Conservation (phyloP, 805 yeast species). For the Peterozyma xylosa region DNA sequence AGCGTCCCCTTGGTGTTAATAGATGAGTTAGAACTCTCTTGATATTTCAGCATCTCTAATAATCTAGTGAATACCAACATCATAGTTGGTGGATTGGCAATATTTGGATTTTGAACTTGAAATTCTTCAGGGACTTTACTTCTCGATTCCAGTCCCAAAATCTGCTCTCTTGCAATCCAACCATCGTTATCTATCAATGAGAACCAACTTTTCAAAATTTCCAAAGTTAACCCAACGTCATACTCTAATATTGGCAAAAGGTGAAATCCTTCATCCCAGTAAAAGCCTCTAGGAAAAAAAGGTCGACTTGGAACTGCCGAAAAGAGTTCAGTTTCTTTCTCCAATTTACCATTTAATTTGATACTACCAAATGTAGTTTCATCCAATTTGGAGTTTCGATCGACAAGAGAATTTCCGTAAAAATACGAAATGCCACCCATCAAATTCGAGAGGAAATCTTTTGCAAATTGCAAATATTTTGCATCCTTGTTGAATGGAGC, state of each 20-base stretch:
- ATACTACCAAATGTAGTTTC: conserved; percentile 60
- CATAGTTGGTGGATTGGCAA: conserved; percentile 94
- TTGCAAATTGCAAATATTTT: conserved; percentile 51
- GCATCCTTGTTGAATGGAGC: conserved; percentile 42
- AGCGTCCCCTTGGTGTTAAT: conserved; percentile 13
- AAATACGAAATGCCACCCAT: conserved; percentile 88
- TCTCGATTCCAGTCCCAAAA: conserved; percentile 86
- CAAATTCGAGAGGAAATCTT: conserved; percentile 73
- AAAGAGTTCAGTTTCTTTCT: conserved; percentile 74
- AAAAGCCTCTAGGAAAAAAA: conserved; percentile 93
- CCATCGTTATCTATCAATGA: conserved; percentile 79
- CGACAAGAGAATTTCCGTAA: conserved; percentile 78
- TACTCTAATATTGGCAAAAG: conserved; percentile 73
- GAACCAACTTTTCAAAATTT: conserved; percentile 85
- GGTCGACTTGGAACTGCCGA: conserved; percentile 88
- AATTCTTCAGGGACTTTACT: conserved; percentile 80
- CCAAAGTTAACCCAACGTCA: conserved; percentile 76
- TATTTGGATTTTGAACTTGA: conserved; percentile 76
- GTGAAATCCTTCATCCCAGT: conserved; percentile 99
- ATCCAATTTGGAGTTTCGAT: conserved; percentile 58
- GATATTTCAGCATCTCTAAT: conserved; percentile 34
- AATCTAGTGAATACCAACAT: conserved; percentile 63
- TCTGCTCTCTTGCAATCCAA: conserved; percentile 96
- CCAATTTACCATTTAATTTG: conserved; percentile 42
- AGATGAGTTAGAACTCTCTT: conserved; percentile 16